A percentile compares a stretch with the other conserved stretches of the same genome.
Conservation (phyloP, 23 red algal species). For the Gracilaria caudata region DNA sequence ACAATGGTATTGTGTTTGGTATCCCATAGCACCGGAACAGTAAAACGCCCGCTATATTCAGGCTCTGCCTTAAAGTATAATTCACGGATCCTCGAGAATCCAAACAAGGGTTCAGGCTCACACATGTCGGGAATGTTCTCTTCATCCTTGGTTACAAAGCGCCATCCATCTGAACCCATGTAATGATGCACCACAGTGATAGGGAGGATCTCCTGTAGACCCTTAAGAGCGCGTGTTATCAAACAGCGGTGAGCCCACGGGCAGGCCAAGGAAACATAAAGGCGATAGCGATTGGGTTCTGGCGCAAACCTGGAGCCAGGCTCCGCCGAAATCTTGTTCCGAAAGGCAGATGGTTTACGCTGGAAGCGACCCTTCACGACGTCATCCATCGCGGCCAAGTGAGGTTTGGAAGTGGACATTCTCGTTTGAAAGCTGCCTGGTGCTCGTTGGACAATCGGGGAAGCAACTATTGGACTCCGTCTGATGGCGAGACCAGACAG, state of each 20-base stretch:
- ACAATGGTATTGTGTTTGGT: slow-evolving; percentile 85
- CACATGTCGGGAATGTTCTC: slow-evolving; percentile 55
- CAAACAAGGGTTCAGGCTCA: slow-evolving; percentile 78
- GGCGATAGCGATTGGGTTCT: slow-evolving; percentile 58
- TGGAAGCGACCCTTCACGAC: slow-evolving; percentile 52
- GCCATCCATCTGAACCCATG: slow-evolving; percentile 87
- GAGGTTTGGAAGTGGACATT: slow-evolving; percentile 31
- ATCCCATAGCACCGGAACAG: slow-evolving; percentile 94
- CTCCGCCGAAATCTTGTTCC: slow-evolving; percentile 40
- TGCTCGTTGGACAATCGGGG: background rate
- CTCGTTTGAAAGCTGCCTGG: background rate
- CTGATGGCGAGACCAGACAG: background rate
- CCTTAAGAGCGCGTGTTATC: slow-evolving; percentile 78
- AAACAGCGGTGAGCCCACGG: slow-evolving; percentile 87
- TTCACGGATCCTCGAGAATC: slow-evolving; percentile 66
- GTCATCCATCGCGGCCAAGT: slow-evolving; percentile 63
- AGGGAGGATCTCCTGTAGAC: slow-evolving; percentile 66
- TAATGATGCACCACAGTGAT: slow-evolving; percentile 79
- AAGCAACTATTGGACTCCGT: background rate
- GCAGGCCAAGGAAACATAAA: slow-evolving; percentile 88
- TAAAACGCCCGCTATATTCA: slow-evolving; percentile 87
- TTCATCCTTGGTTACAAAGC: slow-evolving; percentile 67
- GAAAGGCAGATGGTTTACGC: slow-evolving; percentile 58
- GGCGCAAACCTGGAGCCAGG: slow-evolving; percentile 56
- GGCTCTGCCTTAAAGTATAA: slow-evolving; percentile 85